Evolutionary conservation across 2,329 filamentous ascomycete genomes (phyloP).

Genomic region (Cryphonectria radicalis): DNA sequence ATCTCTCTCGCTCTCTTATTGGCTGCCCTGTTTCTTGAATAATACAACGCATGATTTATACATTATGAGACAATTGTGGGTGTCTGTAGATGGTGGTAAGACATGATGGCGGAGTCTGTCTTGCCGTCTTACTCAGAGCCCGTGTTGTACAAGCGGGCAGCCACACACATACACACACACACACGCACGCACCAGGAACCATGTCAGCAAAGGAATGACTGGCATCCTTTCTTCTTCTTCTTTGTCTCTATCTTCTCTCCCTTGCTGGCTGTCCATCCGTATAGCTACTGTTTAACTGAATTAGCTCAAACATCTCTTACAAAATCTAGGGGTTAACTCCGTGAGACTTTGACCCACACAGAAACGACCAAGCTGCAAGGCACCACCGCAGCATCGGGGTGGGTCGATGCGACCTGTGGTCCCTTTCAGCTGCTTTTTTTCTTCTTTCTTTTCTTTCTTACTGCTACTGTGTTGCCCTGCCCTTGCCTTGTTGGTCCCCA

Average conservation of each 20-base stretch:
- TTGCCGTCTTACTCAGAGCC: constrained; percentile 27
- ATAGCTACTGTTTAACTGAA: not conserved
- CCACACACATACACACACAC: not conserved
- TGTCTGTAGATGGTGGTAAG: constrained; percentile 17
- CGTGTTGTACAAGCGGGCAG: not conserved
- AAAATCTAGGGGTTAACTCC: constrained; percentile 24
- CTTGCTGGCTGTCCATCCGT: no score
- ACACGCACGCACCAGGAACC: no score
- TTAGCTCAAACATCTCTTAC: constrained; percentile 19
- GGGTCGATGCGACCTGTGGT: constrained; percentile 7
- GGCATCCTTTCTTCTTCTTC: no score
- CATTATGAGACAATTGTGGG: not conserved
- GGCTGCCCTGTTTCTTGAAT: not conserved
- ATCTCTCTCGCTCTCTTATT: no score
- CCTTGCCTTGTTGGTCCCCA: not conserved
- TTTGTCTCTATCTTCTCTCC: not conserved
- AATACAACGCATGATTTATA: constrained; percentile 20
- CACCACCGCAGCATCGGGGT: constrained; percentile 3
- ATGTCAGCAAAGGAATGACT: no score
- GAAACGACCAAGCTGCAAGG: constrained; percentile 20
- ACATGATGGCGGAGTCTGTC: constrained; percentile 15
- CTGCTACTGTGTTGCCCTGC: not conserved
- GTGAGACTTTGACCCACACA: constrained; percentile 21
- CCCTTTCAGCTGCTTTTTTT: not conserved
- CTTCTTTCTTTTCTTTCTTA: no score